Base-by-base conservation (phyloP, 1,139 yeast species). In the Geotrichum australiense region DNA sequence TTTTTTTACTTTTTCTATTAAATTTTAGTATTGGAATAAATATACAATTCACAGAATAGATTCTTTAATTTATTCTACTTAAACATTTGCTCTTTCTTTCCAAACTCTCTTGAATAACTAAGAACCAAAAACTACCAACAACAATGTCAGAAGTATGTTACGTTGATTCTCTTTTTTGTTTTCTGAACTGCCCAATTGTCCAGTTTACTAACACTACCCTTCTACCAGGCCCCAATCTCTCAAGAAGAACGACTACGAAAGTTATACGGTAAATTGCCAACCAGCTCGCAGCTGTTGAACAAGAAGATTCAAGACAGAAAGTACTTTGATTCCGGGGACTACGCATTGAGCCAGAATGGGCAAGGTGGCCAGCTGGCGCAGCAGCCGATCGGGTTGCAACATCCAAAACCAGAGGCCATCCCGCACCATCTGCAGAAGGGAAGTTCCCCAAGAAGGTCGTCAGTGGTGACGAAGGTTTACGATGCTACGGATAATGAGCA, bases 291-390 rank as follows among this genome's bases (percentile, higher is more conserved):
- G 51, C 70, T 91, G 28, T 72, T 91, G 47, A 74, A 84, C 45
- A 77, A 82, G 51, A 86, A 85, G 61, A 57, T 67, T 28, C 62
- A 61, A 22, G 97, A 91, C 54, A 78, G 96, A 56, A 87, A 87
- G 65, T 91, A 83, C 64, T 93, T 91, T 59, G 99, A 91, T 57
- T 84, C 96, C 47, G 98, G 98, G 19, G 99, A 91, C 64, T 91
- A 93, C 61, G 97, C 97, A 21, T 75, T 91, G 76, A 86, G 85
- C 53, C 81, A 87, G 54, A 84, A 78, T 6, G 76, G 35, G 11
- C 11, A 26, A 11, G 7, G 25, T 6, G 24, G 24, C 14, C 24
- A 16, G 5, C 16, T 21, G 4, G 4, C 25, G 18, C 26, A 27
- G 19, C 22, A 25, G 2, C 21, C 11, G 10, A 19, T 26, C 14